Base-by-base conservation (phyloP, 164 flowering plant genomes). In the Stephania japonica region DNA sequence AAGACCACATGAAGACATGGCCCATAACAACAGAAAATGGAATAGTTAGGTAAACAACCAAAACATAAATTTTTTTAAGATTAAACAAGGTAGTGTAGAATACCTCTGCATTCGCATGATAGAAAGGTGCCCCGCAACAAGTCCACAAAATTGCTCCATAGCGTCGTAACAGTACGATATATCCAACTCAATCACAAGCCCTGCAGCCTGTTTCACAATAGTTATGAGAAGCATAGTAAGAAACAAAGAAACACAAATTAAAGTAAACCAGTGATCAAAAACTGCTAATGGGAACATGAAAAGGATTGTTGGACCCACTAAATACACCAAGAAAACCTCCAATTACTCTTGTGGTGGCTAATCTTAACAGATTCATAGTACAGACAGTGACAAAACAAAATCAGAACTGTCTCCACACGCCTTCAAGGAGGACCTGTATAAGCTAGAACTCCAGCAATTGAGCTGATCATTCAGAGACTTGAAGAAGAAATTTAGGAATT, bases 151-250 rank as follows among this genome's bases (percentile, higher is more conserved):
- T 43, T 78, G 75, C 27, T 85, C 82, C 12, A 85, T 71, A 7
- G 73, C 77, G 16, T 85, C 82, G 69, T 85, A 85, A 49, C 84
- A 83, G 42, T 43, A 56, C 10, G 83, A 75, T 16, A 67, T 75
- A 66, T 75, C 77, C 70, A 80, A 50, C 79, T 85, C 87, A 23
- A 72, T 72, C 42, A 79, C 19, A 67, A 83, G 79, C 42, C 82
- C 93, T 66, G 84, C 92, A 25, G 87, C 90, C 94, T 90, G 87
- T 76, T 73, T 65, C 64, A 76, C 23, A 71, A 72, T 26, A 18
- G 53, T 9, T 73, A 61, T 68, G 41, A 70, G 65, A 50, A 32
- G 14, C 21, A 38, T 65, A 43, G 50, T 14, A 42, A 43, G 62
- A 74, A 19, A 27, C 24, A 27, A 42, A 0, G 42, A 72, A 42